A percentile compares a stretch with the other conserved stretches of the same genome.
Evolutionary conservation across 192 early-diverging fungal genomes (phyloP).

Genomic region (Dissophora globulifera): DNA sequence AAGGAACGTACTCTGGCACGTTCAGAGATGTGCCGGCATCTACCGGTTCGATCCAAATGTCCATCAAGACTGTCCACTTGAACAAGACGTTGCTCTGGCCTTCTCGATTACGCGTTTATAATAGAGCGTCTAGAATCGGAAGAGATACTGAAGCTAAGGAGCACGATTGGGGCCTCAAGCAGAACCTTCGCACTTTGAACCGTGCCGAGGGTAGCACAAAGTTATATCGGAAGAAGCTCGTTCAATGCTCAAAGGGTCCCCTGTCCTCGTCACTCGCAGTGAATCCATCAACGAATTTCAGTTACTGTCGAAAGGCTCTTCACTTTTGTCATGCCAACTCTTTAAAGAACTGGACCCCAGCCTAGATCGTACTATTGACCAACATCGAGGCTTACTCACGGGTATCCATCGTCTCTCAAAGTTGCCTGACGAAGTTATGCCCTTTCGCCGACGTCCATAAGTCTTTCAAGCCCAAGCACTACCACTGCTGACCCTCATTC

Average conservation of each 20-base stretch:
- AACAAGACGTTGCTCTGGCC: slow-evolving; percentile 99
- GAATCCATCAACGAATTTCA: slow-evolving; percentile 99
- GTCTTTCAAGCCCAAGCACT: slow-evolving; percentile 97
- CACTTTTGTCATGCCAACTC: slow-evolving; percentile 99
- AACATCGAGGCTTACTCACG: slow-evolving; percentile 82
- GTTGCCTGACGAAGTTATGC: slow-evolving; percentile 97
- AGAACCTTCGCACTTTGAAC: slow-evolving; percentile 92
- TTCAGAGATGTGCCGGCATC: slow-evolving; percentile 95
- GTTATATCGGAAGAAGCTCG: slow-evolving; percentile 99
- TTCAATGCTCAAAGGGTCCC: slow-evolving; percentile 97
- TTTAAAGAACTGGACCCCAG: slow-evolving; percentile 98
- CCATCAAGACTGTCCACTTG: slow-evolving; percentile 98
- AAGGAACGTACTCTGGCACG: slow-evolving; percentile 90
- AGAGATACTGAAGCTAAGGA: slow-evolving; percentile 99
- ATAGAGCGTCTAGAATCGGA: slow-evolving; percentile 97
- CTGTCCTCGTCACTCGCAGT: slow-evolving; percentile 97
- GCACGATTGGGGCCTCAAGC: slow-evolving; percentile 99
- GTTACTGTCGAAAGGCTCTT: no score
- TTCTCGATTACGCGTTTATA: neutral
- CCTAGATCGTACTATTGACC: slow-evolving; percentile 99
- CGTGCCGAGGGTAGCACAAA: slow-evolving; percentile 93
- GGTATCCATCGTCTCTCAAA: slow-evolving; percentile 99
- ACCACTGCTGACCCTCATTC: slow-evolving; percentile 87
- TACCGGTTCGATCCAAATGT: slow-evolving; percentile 99
- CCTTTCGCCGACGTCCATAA: slow-evolving; percentile 55